Evolutionary conservation across 495 filamentous ascomycete species (phyloP), one percentile per base, ranked within the genome.

Genomic region (Endocarpon pusillum): DNA sequence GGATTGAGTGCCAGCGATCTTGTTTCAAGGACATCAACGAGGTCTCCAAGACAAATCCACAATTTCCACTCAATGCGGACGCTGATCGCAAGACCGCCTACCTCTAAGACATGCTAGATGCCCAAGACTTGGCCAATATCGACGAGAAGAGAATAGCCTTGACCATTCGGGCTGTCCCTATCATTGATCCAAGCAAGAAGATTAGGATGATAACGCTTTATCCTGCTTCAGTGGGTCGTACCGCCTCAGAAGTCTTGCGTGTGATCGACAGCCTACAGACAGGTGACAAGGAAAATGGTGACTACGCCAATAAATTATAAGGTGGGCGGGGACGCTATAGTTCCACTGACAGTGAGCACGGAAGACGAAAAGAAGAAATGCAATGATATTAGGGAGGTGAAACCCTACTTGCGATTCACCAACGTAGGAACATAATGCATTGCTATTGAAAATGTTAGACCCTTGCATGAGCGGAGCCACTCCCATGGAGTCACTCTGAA

Each of bases 51-150:
- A 70, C 68, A 36, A 51, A 58, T 32, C 54, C 76, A 12, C 52
- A 66, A 30, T 79, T 79, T 53, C 74, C 74, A 38, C 75, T 79
- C 42, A 79, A 78, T 41, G 73, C 73, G 35, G 74, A 79, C 46
- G 62, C 71, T 21, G 65, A 69, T 43, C 66, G 75, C 44, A 66
- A 74, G 37, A 61, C 78, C 33, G 71, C 75, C 21, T 76, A 53
- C 47, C 54, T 68, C 17, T 79, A 78, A 54, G 71, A 78, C 45
- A 79, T 79, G 74, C 58, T 79, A 32, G 64, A 68, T 49, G 51
- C 55, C 23, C 58, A 64, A 34, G 70, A 75, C 44, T 48, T 67
- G 34, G 61, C 57, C 30, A 71, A 73, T 45, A 56, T 70, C 25
- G 62, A 63, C 39, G 44, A 59, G 35, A 69, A 70, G 57, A 66